Evolutionary conservation across 768 basidiomycete species (phyloP), one percentile per base, ranked within the genome.

Genomic region (Lentinula sp.): DNA sequence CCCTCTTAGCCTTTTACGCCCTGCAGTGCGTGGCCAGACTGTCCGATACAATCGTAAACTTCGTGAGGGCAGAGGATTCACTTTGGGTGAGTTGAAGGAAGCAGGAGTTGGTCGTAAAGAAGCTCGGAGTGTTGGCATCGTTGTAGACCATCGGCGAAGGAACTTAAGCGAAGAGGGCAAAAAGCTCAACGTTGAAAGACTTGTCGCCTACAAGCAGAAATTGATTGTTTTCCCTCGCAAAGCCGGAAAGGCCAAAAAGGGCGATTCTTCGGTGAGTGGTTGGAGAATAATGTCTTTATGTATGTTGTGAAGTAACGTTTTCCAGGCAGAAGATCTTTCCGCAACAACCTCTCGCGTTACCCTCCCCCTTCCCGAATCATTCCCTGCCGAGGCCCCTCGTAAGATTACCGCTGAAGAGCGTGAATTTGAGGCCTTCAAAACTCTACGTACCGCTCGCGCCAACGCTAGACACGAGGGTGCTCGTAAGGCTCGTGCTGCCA

Each of bases 21-120:
- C 96, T 52, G 96, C 95, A 64, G 97, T 99, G 68, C 95, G 94
- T 75, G 93, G 82, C 62, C 96, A 94, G 70, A 98, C 96, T 64
- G 84, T 96, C 68, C 93, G 94, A 68, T 99, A 98, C 88, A 99
- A 98, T 85, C 86, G 90, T 76, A 97, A 97, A 78, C 75, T 98
- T 70, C 92, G 97, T 66, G 91, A 95, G 74, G 96, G 96, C 61
- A 92, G 95, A 71, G 96, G 97, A 59, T 98, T 98, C 83, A 95
- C 95, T 63, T 79, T 93, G 50, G 84, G 84, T 51, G 97, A 99
- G 77, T 83, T 99, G 74, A 97, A 95, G 81, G 93, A 91, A 72
- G 97, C 95, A 64, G 97, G 97, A 52, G 84, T 99, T 72, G 88
- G 90, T 68, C 86, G 84, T 78, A 97, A 96, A 80, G 90, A 93